Conservation (phyloP, 2,329 filamentous ascomycete genomes). For the Talaromyces sp. region DNA sequence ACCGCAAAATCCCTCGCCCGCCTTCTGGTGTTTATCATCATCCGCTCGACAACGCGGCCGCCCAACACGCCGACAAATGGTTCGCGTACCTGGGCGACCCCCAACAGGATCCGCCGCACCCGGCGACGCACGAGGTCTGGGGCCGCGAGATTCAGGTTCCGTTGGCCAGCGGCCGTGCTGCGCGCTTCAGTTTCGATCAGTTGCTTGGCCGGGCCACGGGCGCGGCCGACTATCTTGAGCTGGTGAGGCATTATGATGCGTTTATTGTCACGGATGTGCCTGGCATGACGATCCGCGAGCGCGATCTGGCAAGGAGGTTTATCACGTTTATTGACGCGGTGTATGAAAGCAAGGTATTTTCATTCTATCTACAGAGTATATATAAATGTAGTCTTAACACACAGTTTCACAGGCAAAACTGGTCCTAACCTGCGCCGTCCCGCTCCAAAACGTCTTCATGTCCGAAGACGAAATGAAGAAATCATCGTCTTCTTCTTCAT, state of each 20-base stretch:
- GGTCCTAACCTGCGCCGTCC: constrained; percentile 83
- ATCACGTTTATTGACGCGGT: constrained; percentile 98
- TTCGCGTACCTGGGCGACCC: constrained; percentile 90
- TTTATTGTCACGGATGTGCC: constrained; percentile 91
- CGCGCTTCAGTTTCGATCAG: constrained; percentile 89
- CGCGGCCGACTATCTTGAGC: constrained; percentile 90
- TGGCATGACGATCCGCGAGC: constrained; percentile 79
- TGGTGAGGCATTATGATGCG: constrained; percentile 83
- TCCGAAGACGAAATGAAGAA: constrained; percentile 59
- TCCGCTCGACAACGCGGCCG: constrained; percentile 72
- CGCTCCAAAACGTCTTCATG: constrained; percentile 80
- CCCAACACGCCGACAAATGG: constrained; percentile 86
- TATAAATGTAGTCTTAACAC: neutral
- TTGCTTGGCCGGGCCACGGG: constrained; percentile 84
- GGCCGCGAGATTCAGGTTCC: constrained; percentile 86
- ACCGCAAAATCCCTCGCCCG: constrained; percentile 91
- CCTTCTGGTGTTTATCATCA: constrained; percentile 92
- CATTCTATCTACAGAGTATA: neutral
- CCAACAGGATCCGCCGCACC: constrained; percentile 67
- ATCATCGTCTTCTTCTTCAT: constrained; percentile 46
- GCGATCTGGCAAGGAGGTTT: constrained; percentile 85
- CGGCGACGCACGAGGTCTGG: constrained; percentile 82
- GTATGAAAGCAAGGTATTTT: constrained; percentile 65
- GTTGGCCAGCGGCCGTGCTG: constrained; percentile 77
- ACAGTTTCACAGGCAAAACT: constrained; percentile 70